These are phyloP conservation scores for Myxozyma vanderwaltii DNA, from an alignment of 805 yeast genomes.

Conservation along the genomic window DNA sequence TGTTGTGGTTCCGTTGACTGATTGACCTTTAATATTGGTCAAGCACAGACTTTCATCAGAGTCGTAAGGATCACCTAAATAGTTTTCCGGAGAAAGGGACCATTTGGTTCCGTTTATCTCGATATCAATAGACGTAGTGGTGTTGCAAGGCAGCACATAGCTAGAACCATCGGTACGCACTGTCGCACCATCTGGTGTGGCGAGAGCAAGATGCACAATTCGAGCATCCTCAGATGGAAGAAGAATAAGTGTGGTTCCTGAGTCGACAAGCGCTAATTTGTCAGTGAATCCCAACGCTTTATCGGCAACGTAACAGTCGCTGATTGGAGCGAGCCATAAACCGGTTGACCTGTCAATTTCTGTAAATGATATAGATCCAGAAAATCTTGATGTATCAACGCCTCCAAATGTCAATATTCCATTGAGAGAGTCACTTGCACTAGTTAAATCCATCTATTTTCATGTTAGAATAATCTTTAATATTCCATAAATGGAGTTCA, in stretches of 20 bases:
- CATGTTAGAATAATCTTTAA: not conserved
- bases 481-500: not conserved
- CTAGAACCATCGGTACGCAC: conserved; percentile 59
- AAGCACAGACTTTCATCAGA: conserved; percentile 56
- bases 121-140: conserved; percentile 48
- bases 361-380: conserved; percentile 49
- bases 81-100: conserved; percentile 49
- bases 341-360: conserved; percentile 40
- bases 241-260: conserved; percentile 67
- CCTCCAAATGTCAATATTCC: conserved; percentile 53
- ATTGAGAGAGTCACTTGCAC: conserved; percentile 38
- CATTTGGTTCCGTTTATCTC: conserved; percentile 51
- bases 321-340: conserved; percentile 56
- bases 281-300: conserved; percentile 30
- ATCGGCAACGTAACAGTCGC: conserved; percentile 45
- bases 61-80: conserved; percentile 54
- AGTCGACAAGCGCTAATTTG: conserved; percentile 54
- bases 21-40: conserved; percentile 64
- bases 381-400: conserved; percentile 44
- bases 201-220: conserved; percentile 55
- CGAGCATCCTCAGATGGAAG: conserved; percentile 59
- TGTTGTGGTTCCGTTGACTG: conserved; percentile 43
- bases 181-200: conserved; percentile 40
- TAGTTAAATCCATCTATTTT: conserved; percentile 45
- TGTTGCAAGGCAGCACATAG: conserved; percentile 61